Base-by-base conservation (phyloP, 164 flowering plant genomes). In the Magnolia officinalis region DNA sequence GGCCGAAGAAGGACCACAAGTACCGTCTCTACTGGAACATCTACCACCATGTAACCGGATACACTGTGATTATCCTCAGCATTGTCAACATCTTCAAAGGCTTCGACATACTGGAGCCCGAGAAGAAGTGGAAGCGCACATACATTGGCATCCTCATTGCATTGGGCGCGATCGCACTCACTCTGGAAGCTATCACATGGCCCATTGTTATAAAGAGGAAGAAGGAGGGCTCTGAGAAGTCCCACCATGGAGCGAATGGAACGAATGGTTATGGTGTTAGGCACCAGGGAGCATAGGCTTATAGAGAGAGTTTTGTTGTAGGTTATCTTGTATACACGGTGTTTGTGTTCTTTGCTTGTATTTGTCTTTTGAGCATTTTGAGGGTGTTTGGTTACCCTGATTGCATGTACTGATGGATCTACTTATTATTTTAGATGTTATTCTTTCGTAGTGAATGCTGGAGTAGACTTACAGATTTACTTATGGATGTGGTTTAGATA, bases 1-100 rank as follows among this genome's bases (percentile, higher is more conserved):
- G 97, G 85, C 97, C 97, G 0, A 87, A 90, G 82, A 84, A 84
- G 77, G 94, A 93, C 73, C 92, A 93, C 91, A 93, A 93, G 75
- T 86, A 77, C 84, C 83, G 97, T 77, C 23, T 87, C 14, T 91
- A 87, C 81, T 93, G 97, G 97, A 91, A 88, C 81, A 79, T 90
- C 37, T 93, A 93, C 86, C 97, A 93, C 80, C 90, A 86, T 51
- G 8, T 78, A 1, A 59, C 83, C 1, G 97, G 97, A 19, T 93
- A 91, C 81, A 0, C 84, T 0, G 85, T 86, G 29, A 86, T 93
- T 49, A 65, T 83, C 63, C 81, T 90, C 29, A 85, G 90, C 83
- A 79, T 91, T 59, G 24, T 87, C 65, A 91, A 93, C 83, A 70
- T 93, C 29, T 93, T 66, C 80, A 72, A 88, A 74, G 98, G 97